phyloP scores from a whole-genome alignment of 306 rosid species.

The Corylus heterophylla region DNA sequence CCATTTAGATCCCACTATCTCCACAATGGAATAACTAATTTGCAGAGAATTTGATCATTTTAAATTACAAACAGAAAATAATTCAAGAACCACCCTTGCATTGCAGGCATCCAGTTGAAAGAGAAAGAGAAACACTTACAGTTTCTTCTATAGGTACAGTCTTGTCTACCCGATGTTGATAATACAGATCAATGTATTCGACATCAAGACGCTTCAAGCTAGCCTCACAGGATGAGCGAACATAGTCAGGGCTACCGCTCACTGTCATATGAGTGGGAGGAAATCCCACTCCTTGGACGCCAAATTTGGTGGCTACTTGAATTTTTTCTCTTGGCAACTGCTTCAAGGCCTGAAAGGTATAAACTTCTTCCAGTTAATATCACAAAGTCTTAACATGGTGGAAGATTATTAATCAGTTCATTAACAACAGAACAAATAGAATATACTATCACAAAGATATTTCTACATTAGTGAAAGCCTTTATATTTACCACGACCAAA shows the following conservation, averaged over 20 bases:
- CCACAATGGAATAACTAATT: background rate
- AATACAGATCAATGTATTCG: conserved; percentile 75
- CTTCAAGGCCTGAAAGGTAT: conserved; percentile 55
- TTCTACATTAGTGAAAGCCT: background rate
- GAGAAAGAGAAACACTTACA: conserved; percentile 30
- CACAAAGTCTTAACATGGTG: background rate
- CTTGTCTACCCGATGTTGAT: conserved; percentile 63
- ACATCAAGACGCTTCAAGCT: conserved; percentile 76
- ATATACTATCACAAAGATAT: background rate
- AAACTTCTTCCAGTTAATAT: background rate
- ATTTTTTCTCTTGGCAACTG: conserved; percentile 64
- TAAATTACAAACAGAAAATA: background rate
- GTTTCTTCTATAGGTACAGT: conserved; percentile 72
- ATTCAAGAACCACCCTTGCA: background rate
- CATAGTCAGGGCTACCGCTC: conserved; percentile 67
- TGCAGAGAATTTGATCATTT: background rate
- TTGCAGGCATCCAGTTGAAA: conserved; percentile 7
- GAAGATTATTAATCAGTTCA: background rate
- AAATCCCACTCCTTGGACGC: conserved; percentile 15
- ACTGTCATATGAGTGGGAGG: background rate
- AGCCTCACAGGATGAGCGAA: conserved; percentile 67
- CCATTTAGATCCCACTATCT: background rate
- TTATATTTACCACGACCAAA: background rate
- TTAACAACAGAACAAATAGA: background rate
- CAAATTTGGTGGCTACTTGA: conserved; percentile 79